Percentiles rank a stretch among this genome's conserved stretches.
These are phyloP conservation scores for Cladobotryum protrusum DNA, from an alignment of 2,329 filamentous ascomycete genomes.

Conservation along the genomic window DNA sequence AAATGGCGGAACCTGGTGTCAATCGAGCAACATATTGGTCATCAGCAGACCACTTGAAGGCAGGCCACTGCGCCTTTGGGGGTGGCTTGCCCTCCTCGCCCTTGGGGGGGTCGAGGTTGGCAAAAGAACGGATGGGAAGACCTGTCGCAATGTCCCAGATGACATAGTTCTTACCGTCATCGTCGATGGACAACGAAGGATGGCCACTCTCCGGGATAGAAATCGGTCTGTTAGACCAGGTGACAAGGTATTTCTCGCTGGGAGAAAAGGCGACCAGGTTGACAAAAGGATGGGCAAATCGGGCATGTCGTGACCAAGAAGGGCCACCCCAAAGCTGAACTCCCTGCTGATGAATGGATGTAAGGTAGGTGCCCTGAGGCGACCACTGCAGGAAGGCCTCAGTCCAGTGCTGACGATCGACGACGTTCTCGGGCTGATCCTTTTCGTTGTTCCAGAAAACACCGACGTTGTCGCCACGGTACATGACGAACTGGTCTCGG, in stretches of 20 bases:
- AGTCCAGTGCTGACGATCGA: slow-evolving; percentile 94
- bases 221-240: slow-evolving; percentile 94
- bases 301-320: slow-evolving; percentile 82
- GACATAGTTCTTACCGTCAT: slow-evolving; percentile 98
- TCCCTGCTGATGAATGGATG: slow-evolving; percentile 91
- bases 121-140: slow-evolving; percentile 87
- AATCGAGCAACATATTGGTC: slow-evolving; percentile 95
- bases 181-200: slow-evolving; percentile 76
- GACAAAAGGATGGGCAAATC: slow-evolving; percentile 91
- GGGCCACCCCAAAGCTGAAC: slow-evolving; percentile 94
- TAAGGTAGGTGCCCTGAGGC: slow-evolving; percentile 85
- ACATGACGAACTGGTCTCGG: slow-evolving; percentile 94
- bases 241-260: slow-evolving; percentile 84
- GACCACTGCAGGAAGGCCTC: slow-evolving; percentile 99
- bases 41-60: slow-evolving; percentile 98
- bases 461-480: slow-evolving; percentile 82
- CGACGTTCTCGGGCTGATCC: slow-evolving; percentile 77
- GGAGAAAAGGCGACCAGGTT: slow-evolving; percentile 97
- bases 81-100: slow-evolving; percentile 53
- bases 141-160: slow-evolving; percentile 94
- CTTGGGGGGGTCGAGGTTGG: slow-evolving; percentile 74
- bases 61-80: slow-evolving; percentile 94
- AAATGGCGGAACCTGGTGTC: slow-evolving; percentile 81
- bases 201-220: slow-evolving; percentile 84
- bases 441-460: slow-evolving; percentile 99